Evolutionary conservation across 2,329 filamentous ascomycete species (phyloP).

Genomic region (Falciphora oryzae): DNA sequence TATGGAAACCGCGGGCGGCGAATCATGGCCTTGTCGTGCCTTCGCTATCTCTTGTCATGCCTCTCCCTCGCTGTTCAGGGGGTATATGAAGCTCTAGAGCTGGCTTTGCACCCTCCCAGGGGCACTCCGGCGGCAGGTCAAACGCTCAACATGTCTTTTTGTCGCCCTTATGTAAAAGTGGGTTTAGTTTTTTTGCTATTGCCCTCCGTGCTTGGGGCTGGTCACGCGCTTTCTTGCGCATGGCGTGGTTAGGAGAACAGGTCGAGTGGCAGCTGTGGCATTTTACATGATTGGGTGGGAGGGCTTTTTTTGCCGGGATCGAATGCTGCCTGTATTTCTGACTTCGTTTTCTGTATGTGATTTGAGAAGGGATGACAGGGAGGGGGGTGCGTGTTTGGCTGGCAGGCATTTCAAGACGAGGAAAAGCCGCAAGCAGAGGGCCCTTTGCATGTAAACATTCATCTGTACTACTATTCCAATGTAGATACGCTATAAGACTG

Average conservation of each 20-base stretch:
- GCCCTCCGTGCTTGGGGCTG: background rate
- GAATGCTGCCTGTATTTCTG: background rate
- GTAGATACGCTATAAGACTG: slow-evolving; percentile 3
- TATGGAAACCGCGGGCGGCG: too few relatives aligned
- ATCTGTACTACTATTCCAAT: slow-evolving; percentile 9
- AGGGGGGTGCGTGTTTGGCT: background rate
- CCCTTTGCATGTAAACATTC: background rate
- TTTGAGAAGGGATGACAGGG: background rate
- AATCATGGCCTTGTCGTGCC: too few relatives aligned
- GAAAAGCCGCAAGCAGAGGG: background rate
- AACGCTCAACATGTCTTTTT: background rate
- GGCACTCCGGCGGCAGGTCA: background rate
- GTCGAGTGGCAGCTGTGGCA: background rate
- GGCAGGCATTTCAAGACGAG: too few relatives aligned
- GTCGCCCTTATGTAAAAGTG: background rate
- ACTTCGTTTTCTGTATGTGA: background rate
- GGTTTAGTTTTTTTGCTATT: background rate
- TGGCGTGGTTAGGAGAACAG: background rate
- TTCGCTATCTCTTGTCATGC: background rate
- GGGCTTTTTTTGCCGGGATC: background rate
- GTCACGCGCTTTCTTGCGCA: background rate
- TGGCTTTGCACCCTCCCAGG: background rate
- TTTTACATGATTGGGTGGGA: background rate
- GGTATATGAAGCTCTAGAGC: background rate
- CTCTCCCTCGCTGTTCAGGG: too few relatives aligned